Base-by-base conservation (phyloP, 176 grass and related monocot genomes). In the Oryza brachyantha region DNA sequence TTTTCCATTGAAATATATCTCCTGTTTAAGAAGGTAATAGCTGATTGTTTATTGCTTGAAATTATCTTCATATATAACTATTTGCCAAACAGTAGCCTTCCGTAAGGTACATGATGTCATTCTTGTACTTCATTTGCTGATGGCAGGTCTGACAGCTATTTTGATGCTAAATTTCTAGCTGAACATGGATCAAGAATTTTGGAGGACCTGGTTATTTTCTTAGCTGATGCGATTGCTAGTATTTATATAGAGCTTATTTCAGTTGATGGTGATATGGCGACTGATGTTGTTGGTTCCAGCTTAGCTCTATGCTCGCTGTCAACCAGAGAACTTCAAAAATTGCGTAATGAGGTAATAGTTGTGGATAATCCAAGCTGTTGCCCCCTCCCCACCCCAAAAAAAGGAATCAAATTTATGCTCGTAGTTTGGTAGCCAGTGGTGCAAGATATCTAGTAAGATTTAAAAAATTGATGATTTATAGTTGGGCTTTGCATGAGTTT, bases 181-280 rank as follows among this genome's bases (percentile, higher is more conserved):
- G 85, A 87, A 86, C 66, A 92, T 91, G 92, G 85, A 84, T 69
- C 72, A 28, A 80, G 68, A 64, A 91, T 98, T 85, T 85, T 98
- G 66, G 92, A 98, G 89, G 92, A 98, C 86, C 71, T 98, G 78
- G 35, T 94, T 75, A 90, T 98, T 88, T 90, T 84, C 45, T 90
- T 98, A 77, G 85, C 85, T 85, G 95, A 98, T 83, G 88, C 74
- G 57, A 89, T 91, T 77, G 90, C 90, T 76, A 91, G 85, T 79
- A 83, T 93, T 79, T 98, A 94, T 84, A 85, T 98, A 66, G 92
- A 98, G 74, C 78, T 94, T 69, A 91, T 93, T 61, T 98, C 95
- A 68, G 81, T 98, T 78, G 95, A 98, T 79, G 85, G 92, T 58
- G 81, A 87, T 65, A 87, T 90, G 82, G 86, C 81, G 70, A 83